Base-by-base conservation (phyloP, 441 rosid species). In the Capsella rubella region DNA sequence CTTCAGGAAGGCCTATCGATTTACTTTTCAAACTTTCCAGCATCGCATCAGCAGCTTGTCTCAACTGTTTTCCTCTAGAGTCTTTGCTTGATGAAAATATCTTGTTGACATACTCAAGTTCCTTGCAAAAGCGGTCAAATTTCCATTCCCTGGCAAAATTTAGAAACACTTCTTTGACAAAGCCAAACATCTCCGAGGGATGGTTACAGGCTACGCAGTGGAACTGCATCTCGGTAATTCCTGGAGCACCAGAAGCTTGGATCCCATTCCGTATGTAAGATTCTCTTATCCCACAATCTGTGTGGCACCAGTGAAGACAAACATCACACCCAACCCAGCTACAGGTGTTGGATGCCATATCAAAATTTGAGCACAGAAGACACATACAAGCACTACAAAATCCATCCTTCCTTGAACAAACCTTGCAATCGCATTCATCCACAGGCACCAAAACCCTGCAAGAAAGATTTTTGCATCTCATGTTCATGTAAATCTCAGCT, bases 151-250 rank as follows among this genome's bases (percentile, higher is more conserved):
- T 85, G 3, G 97, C 95, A 74, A 90, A 96, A 79, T 87, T 85
- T 50, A 79, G 90, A 74, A 93, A 96, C 71, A 96, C 99, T 78
- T 91, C 99, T 81, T 93, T 96, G 72, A 96, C 98, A 79, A 93
- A 96, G 29, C 99, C 99, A 85, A 93, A 93, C 99, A 96, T 91
- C 84, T 96, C 98, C n/a, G 99, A 96, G 50, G 97, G 98, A 79
- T 93, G 97, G 80, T 83, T 84, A 80, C 99, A 96, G 9, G 99
- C 98, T 52, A 91, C 88, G 34, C 99, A 96, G 73, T 90, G 92
- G 76, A 93, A 93, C 78, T 93, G 99, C 94, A 90, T 87, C 86
- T 93, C 98, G 2, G 89, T 81, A 52, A 76, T 75, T 50, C 86
- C 97, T 60, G 83, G 90, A 56, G 79, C 55, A 59, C 83, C 85